A percentile compares a stretch with the other conserved stretches of the same genome.
These are phyloP conservation scores for Fibroporia radiculosa DNA, from an alignment of 768 basidiomycete genomes.

Conservation along the genomic window DNA sequence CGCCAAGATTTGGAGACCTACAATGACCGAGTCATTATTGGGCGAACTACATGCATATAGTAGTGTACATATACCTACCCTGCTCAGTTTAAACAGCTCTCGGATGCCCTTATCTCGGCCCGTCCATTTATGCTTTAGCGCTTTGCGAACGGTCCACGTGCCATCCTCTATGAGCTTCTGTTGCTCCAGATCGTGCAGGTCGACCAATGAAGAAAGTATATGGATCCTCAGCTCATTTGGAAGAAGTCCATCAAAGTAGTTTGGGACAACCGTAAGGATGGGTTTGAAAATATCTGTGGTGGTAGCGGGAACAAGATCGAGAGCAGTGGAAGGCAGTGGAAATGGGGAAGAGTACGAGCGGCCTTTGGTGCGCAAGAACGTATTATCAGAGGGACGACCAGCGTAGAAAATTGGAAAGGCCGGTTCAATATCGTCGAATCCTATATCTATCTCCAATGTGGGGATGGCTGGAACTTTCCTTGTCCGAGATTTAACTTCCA, in stretches of 20 bases:
- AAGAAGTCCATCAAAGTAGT: slow-evolving; percentile 62
- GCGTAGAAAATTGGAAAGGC: slow-evolving; percentile 12
- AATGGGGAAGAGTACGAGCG: slow-evolving; percentile 61
- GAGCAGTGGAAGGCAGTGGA: slow-evolving; percentile 39
- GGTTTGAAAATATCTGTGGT: slow-evolving; percentile 45
- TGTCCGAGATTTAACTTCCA: slow-evolving; percentile 24
- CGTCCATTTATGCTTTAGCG: slow-evolving; percentile 63
- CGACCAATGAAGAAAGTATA: slow-evolving; percentile 48
- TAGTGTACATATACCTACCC: slow-evolving; percentile 44
- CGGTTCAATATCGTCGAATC: slow-evolving; percentile 13
- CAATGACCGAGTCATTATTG: slow-evolving; percentile 10
- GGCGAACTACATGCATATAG: background rate
- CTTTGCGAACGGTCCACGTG: slow-evolving; percentile 55
- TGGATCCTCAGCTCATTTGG: slow-evolving; percentile 65
- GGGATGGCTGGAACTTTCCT: slow-evolving; percentile 16
- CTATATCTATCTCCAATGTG: slow-evolving; percentile 16
- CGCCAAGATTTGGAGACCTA: slow-evolving; percentile 79
- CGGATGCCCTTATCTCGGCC: slow-evolving; percentile 67
- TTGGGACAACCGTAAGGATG: slow-evolving; percentile 36
- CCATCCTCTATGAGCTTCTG: slow-evolving; percentile 33
- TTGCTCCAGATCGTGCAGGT: slow-evolving; percentile 54
- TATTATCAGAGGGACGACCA: slow-evolving; percentile 14
- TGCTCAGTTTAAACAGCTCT: slow-evolving; percentile 71
- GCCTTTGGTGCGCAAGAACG: slow-evolving; percentile 36
- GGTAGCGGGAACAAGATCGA: slow-evolving; percentile 51